Evolutionary conservation across 2,329 filamentous ascomycete species (phyloP), one percentile per base, ranked within the genome.

Genomic region (Paraphaeosphaeria sporulosa): DNA sequence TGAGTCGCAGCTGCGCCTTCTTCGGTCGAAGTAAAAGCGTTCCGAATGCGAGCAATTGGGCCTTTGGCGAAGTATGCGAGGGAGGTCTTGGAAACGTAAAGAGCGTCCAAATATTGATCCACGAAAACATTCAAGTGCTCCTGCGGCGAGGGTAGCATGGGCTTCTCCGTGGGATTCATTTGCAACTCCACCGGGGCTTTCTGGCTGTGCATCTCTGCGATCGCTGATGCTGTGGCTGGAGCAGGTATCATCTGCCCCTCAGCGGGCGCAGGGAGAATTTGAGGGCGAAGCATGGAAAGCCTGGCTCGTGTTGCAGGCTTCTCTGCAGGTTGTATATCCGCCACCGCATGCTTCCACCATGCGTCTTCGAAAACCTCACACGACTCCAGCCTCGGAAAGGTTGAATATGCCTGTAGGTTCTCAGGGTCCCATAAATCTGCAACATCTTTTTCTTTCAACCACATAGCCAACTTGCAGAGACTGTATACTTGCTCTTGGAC

Each of bases 21-120:
- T 54, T 85, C 85, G 62, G 88, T 85, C 15, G 87, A 78, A 59
- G 89, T 86, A 64, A 92, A 92, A 15, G 88, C 86, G 49, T 89
- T 90, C 60, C 91, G 86, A 48, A 90, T 89, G 67, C 91, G 85
- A 47, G 91, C 92, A 21, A 95, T 80, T 1, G 92, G 90, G 0
- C 91, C 92, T 79, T 95, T 95, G 21, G 89, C 89, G 76, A 94
- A 94, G 76, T 94, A 95, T 59, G 91, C 91, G 58, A 94, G 80
- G 3, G 91, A 92, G 36, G 90, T 91, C 84, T 91, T 78, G 9
- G 74, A 79, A 12, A 80, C 67, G 72, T 85, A 83, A 63, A 84
- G 67, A 34, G 80, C 76, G 15, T 83, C 80, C 21, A 84, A 70
- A 59, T 78, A 79, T 49, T 78, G 71, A 25, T 73, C 71, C 2